Conservation (phyloP, 2,329 filamentous ascomycete genomes). For the Septoria petroselini region DNA sequence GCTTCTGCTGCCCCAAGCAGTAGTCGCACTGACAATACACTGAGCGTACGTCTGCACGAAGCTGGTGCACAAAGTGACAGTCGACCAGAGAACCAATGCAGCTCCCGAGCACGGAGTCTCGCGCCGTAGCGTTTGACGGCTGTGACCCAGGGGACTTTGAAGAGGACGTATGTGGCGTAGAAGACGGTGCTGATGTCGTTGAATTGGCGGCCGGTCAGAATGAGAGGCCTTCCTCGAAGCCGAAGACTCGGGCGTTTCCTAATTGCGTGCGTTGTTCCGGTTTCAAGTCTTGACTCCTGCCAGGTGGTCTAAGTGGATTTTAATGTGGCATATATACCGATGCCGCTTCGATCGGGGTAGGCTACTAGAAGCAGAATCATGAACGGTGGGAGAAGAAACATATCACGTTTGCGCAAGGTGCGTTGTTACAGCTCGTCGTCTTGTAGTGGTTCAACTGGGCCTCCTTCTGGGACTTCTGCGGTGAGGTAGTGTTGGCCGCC, state of each 20-base stretch:
- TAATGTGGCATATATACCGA: too few relatives aligned
- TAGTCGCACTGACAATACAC: conserved; percentile 33
- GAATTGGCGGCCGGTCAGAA: conserved; percentile 24
- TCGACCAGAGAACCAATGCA: conserved; percentile 30
- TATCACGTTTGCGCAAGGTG: conserved; percentile 23
- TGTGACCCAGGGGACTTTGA: conserved; percentile 26
- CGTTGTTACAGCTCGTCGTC: conserved; percentile 17
- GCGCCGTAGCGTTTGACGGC: conserved; percentile 31
- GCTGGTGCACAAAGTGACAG: conserved; percentile 33
- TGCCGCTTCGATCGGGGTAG: conserved; percentile 24
- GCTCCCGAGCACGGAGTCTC: conserved; percentile 25
- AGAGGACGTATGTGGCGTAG: conserved; percentile 25
- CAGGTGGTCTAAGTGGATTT: conserved; percentile 7
- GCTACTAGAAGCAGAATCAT: conserved; percentile 21
- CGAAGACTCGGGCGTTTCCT: conserved; percentile 25
- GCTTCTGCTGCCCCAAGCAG: conserved; percentile 34
- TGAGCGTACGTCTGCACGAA: conserved; percentile 36
- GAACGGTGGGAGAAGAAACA: conserved; percentile 21
- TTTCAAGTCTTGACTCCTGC: not conserved
- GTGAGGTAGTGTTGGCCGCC: too few relatives aligned
- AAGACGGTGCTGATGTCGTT: conserved; percentile 25
- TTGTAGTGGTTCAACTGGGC: not conserved
- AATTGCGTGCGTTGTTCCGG: too few relatives aligned
- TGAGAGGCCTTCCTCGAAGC: conserved; percentile 24
- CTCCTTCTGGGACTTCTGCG: not conserved